Evolutionary conservation across 2,329 filamentous ascomycete genomes (phyloP), one percentile per base, ranked within the genome.

Genomic region (Colletotrichum sp.): DNA sequence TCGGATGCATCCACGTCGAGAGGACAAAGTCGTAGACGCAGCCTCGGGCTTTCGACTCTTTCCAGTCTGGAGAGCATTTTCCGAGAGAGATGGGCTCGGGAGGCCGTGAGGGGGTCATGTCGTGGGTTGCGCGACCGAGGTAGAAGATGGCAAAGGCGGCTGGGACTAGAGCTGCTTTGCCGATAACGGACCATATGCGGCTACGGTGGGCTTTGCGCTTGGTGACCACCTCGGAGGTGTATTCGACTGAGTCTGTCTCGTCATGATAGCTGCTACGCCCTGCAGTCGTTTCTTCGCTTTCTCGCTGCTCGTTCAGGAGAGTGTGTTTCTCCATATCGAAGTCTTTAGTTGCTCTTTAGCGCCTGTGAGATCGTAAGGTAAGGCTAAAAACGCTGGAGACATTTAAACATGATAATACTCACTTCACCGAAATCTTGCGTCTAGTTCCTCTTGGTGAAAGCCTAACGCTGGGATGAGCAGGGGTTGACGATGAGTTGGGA

Each of bases 31-130:
- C 72, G 26, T 71, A 75, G 4, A 75, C 63, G 60, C 72, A 75
- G 10, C 68, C 68, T 5, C 72, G 72, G 16, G 68, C 87, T 2
- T 81, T 84, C 15, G 79, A 83, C 3, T 85, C 81, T 15, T 55
- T 30, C 71, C 71, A 74, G 8, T 74, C 71, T 0, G 71, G 71
- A 1, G 71, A 57, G 34, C 71, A 74, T 12, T 70, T 70, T 3
- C 71, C 71, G 8, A 74, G 32, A 6, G 71, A 74, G 4, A 74
- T 34, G 10, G 71, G 71, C 44, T 74, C 71, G 3, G 71, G 59
- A 4, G 44, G 39, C n/a, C 67, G 26, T 3, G 66, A 44, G 1
- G 71, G 59, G 6, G 66, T 32, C 67, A 70, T 59, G 44, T 70
- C 71, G 66, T 60, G 66, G 30, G 34, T 74, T 10, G 44, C 60